Base-by-base conservation (phyloP, 495 filamentous ascomycete genomes). In the Daldinia vernicosa region DNA sequence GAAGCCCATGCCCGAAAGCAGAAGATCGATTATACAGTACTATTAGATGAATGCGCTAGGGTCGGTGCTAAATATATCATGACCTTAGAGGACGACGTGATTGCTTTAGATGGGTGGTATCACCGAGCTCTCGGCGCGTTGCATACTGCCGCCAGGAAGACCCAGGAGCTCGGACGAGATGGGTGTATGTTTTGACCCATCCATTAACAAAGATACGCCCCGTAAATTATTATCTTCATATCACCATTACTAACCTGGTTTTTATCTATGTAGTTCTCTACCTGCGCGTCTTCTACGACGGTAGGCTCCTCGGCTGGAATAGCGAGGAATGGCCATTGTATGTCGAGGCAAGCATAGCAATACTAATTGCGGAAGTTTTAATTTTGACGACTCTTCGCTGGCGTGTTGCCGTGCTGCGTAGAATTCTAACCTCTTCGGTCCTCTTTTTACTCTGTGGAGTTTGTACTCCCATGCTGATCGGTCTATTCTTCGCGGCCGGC, bases 241-340 rank as follows among this genome's bases (percentile, higher is more conserved):
- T 11, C 17, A 19, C 43, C 35, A 17, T 55, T 32, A 43, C 53
- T 66, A 60, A 69, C 32, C 2, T 24, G 0, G 17, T 24, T 47
- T 7, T 57, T 14, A 32, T 33, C 30, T 47, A 19, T 6, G 60
- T 28, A 76, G 79, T 78, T 17, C 74, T 89, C 4, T 88, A 87
- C 61, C 76, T 89, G 33, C 83, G 86, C 7, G 71, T 89, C 12
- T 89, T 89, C 75, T 87, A 86, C 66, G 85, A 84, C 15, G 85
- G 86, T 67, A 77, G 83, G 59, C 82, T 84, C 35, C 78, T 86
- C 8, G 85, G 86, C 11, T 88, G 85, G 86, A 87, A 87, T 62
- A 79, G 72, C 19, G 85, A 87, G 63, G 75, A 85, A 59, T 87
- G 84, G 84, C 77, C 66, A 15, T 28, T 69, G 8, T 86, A 87